Evolutionary conservation across 1,284 basidiomycete species (phyloP).

Genomic region (Coriolopsis trogii): DNA sequence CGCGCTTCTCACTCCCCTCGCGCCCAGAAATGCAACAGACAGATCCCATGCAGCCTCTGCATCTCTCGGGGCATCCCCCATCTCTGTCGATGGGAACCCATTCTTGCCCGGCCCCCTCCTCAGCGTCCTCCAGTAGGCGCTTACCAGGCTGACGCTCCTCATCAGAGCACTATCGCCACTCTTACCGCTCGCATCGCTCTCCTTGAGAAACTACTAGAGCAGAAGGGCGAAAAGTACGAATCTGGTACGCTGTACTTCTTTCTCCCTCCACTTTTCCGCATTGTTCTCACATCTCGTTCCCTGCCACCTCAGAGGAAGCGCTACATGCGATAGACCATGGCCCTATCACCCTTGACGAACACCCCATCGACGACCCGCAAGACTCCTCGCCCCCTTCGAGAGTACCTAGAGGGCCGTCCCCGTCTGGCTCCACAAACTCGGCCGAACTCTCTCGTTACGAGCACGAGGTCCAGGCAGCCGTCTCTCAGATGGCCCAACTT

Average conservation of each 20-base stretch:
- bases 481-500: slow-evolving; percentile 35
- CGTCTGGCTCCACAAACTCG: slow-evolving; percentile 10
- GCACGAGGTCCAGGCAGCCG: slow-evolving; percentile 34
- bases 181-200: slow-evolving; percentile 45
- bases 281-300: too few species aligned
- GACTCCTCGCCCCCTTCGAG: not conserved
- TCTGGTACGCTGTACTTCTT: too few species aligned
- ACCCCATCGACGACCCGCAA: not conserved
- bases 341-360: not conserved
- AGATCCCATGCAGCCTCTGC: slow-evolving; percentile 54
- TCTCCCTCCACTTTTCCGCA: too few species aligned
- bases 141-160: slow-evolving; percentile 10
- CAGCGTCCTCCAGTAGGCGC: slow-evolving; percentile 42
- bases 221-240: too few species aligned
- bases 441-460: slow-evolving; percentile 24
- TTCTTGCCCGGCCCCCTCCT: slow-evolving; percentile 50
- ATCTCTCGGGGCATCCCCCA: slow-evolving; percentile 51
- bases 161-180: slow-evolving; percentile 37
- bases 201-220: slow-evolving; percentile 46
- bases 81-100: slow-evolving; percentile 56
- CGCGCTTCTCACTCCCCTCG: not conserved
- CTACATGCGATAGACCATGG: not conserved
- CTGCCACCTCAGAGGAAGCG: not conserved
- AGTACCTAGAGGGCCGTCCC: not conserved
- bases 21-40: slow-evolving; percentile 56